phyloP scores from a whole-genome alignment of 257 asterid genomes.

The Nicotiana knightiana region DNA sequence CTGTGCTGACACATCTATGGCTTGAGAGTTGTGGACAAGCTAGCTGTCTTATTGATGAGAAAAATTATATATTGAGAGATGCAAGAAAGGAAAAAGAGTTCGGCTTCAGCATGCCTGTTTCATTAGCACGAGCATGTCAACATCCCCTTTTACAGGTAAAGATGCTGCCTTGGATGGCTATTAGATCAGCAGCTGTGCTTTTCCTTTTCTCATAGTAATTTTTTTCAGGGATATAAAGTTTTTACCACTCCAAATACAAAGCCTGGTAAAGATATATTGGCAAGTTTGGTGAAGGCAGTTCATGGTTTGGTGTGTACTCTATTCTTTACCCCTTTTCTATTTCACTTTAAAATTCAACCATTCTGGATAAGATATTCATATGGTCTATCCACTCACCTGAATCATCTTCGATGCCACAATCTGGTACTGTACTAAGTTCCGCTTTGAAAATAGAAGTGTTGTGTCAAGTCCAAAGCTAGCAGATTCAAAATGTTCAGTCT shows the following conservation, averaged over 20 bases:
- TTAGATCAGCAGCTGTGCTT: neutral
- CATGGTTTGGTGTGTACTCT: slow-evolving; percentile 66
- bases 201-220: slow-evolving; percentile 15
- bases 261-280: slow-evolving; percentile 78
- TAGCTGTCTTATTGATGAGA: slow-evolving; percentile 74
- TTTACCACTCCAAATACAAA: slow-evolving; percentile 83
- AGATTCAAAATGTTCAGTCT: neutral
- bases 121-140: slow-evolving; percentile 68
- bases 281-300: slow-evolving; percentile 77
- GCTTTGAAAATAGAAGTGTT: neutral
- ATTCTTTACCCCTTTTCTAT: neutral
- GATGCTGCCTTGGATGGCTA: slow-evolving; percentile 4
- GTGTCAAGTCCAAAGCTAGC: neutral
- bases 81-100: slow-evolving; percentile 74
- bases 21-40: slow-evolving; percentile 89
- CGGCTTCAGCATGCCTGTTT: slow-evolving; percentile 79
- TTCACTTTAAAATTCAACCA: neutral
- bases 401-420: neutral
- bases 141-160: slow-evolving; percentile 80
- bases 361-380: neutral
- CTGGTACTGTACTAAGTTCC: neutral
- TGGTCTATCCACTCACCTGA: neutral
- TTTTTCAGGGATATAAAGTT: slow-evolving; percentile 77
- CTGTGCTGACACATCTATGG: slow-evolving; percentile 87
- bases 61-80: slow-evolving; percentile 72